Evolutionary conservation across 768 basidiomycete species (phyloP), one percentile per base, ranked within the genome.

Genomic region (Phylloporus scabripes): DNA sequence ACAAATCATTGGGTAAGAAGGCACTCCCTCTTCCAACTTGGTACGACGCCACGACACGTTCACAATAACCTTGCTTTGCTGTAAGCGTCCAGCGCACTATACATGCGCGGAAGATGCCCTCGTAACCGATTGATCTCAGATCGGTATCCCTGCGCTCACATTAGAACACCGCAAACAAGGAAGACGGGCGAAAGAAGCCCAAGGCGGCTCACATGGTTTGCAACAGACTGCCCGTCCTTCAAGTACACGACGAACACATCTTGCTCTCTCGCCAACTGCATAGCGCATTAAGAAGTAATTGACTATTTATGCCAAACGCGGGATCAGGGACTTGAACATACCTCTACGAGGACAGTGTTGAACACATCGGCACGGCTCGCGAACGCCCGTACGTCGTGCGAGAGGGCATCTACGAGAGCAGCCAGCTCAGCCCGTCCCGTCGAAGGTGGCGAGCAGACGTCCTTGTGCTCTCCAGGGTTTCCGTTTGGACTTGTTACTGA

Each of bases 161-260:
- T 36, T 8, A 3, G n/a, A 12, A 28, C n/a, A 42, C 41, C 9
- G 28, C 8, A 17, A 18, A 4, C 5, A 42, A 7, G 11, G 23
- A 12, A 20, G 17, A 3, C 11, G 18, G 17, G 5, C 17, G 17
- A 29, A 42, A 42, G 9, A 18, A 10, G 4, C 15, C 4, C 10
- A 10, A 23, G 2, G 7, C 1, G 7, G 42, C 51, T 10, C 12
- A 54, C 59, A 50, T 31, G 50, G 37, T 55, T 28, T 7, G 28
- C 26, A 12, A 42, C 21, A 12, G 59, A 58, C 39, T 50, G 56
- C 11, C 59, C 55, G 20, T 60, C 59, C 37, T 60, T 60, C 38
- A 60, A 33, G 39, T 54, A 54, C n/a, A 60, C 2, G 18, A 60
- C 7, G 10, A 57, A 41, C 11, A 55, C 37, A 20, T 57, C 58